Conservation (phyloP, 805 yeast genomes). For the Starmerella kuoi region DNA sequence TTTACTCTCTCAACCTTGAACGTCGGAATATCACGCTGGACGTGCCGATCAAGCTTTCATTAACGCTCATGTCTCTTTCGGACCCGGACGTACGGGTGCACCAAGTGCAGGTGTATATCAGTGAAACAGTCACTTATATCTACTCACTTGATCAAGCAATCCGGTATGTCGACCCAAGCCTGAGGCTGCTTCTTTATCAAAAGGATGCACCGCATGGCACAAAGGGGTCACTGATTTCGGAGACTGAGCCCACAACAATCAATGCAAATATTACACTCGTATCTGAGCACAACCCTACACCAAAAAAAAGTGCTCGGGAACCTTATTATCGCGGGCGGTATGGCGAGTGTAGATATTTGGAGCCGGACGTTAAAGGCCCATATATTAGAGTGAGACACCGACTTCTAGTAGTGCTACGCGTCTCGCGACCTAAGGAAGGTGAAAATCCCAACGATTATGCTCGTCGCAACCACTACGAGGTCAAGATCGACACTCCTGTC, state of each 20-base stretch:
- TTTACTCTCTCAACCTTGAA: constrained; percentile 67
- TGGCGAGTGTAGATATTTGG: constrained; percentile 23
- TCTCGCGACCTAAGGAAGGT: constrained; percentile 15
- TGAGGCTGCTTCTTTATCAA: constrained; percentile 20
- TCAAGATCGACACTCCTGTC: constrained; percentile 24
- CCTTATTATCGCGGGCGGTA: constrained; percentile 21
- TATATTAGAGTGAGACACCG: constrained; percentile 22
- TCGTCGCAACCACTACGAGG: constrained; percentile 21
- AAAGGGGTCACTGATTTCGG: constrained; percentile 13
- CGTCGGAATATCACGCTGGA: constrained; percentile 64
- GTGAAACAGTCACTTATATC: constrained; percentile 23
- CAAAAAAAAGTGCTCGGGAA: constrained; percentile 17
- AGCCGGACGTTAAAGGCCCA: constrained; percentile 23
- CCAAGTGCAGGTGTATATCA: constrained; percentile 30
- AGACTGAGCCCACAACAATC: constrained; percentile 19
- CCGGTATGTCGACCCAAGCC: constrained; percentile 21
- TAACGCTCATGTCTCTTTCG: constrained; percentile 53
- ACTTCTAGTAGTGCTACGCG: constrained; percentile 21
- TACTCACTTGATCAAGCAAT: constrained; percentile 23
- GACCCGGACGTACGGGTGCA: constrained; percentile 60
- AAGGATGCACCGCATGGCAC: constrained; percentile 13
- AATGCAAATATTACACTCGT: constrained; percentile 12
- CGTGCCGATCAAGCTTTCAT: constrained; percentile 61
- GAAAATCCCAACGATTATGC: constrained; percentile 3
- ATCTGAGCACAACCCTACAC: constrained; percentile 14